phyloP scores from a whole-genome alignment of 2,329 filamentous ascomycete species.

The Diaporthe sp. region DNA sequence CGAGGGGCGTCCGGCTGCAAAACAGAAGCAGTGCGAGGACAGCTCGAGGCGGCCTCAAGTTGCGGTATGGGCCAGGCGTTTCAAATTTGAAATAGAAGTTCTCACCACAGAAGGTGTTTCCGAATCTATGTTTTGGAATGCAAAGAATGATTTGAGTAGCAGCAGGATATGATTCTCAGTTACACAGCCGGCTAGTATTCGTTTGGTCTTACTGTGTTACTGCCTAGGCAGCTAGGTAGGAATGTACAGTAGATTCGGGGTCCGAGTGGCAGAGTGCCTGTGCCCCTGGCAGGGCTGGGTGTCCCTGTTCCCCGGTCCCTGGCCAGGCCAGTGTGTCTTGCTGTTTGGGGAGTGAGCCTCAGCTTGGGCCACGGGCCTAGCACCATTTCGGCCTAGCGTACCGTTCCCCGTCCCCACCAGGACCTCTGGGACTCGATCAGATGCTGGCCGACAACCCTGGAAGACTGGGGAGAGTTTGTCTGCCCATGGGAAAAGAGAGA shows the following conservation, averaged over 20 bases:
- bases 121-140: background rate
- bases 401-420: slow-evolving; percentile 17
- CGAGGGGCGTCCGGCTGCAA: slow-evolving; percentile 8
- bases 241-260: background rate
- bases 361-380: slow-evolving; percentile 10
- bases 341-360: slow-evolving; percentile 16
- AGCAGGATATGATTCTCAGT: background rate
- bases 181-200: background rate
- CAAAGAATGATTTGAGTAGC: background rate
- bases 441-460: background rate
- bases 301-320: background rate
- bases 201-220: no score
- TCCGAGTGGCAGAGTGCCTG: background rate
- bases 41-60: slow-evolving; percentile 1
- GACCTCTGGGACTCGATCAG: slow-evolving; percentile 19
- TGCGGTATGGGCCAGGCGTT: slow-evolving; percentile 14
- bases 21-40: slow-evolving; percentile 11
- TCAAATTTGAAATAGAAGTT: slow-evolving; percentile 28
- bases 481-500: no score
- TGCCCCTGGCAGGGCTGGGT: slow-evolving; percentile 8
- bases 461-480: background rate
- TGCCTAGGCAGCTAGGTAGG: no score
- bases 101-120: background rate
- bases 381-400: background rate
- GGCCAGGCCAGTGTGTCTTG: background rate